phyloP scores from a whole-genome alignment of 129 eudicot genomes.

The Scalesia atractyloides region DNA sequence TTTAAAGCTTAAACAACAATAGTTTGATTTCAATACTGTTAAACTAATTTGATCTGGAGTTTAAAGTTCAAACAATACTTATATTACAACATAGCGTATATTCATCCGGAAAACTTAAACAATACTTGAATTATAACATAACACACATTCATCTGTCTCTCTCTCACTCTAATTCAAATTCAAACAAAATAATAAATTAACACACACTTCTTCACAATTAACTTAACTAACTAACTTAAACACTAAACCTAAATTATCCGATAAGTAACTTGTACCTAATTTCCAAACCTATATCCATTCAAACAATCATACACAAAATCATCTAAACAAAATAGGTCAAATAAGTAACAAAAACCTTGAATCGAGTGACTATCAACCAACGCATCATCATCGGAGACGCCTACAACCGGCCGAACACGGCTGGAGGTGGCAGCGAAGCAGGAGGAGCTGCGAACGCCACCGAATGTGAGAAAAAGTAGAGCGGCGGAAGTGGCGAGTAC shows the following conservation, averaged over 20 bases:
- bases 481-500: constrained; percentile 49
- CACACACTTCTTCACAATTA: constrained; percentile 1
- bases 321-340: not conserved
- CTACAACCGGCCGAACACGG: constrained; percentile 35
- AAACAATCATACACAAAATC: not conserved
- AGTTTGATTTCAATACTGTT: not conserved
- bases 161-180: not conserved
- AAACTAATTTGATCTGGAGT: no score
- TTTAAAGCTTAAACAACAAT: not conserved
- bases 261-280: not conserved
- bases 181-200: not conserved
- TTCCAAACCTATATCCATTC: no score
- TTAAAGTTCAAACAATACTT: no score
- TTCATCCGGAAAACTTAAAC: not conserved
- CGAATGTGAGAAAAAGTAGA: constrained; percentile 46
- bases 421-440: constrained; percentile 48
- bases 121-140: not conserved
- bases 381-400: constrained; percentile 18
- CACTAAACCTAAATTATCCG: not conserved
- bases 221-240: constrained; percentile 5
- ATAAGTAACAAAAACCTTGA: constrained; percentile 41
- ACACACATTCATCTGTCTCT: not conserved
- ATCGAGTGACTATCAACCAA: constrained; percentile 25
- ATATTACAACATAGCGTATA: not conserved
- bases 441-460: constrained; percentile 41